Base-by-base conservation (phyloP, 768 basidiomycete genomes). In the Trametes elegans region DNA sequence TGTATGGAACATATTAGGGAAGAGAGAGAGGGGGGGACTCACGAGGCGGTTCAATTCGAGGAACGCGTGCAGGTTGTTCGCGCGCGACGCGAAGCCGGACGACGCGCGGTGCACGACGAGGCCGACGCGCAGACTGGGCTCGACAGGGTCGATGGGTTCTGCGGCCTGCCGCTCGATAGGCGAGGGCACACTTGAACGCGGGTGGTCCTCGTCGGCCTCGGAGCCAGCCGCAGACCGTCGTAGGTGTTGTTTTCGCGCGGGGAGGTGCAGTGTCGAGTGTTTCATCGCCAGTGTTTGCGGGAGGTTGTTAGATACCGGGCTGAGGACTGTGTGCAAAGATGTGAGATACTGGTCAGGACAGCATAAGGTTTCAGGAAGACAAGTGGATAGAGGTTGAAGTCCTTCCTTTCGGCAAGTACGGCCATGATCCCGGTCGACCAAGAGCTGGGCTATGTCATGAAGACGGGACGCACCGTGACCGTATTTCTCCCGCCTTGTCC, bases 31-130 rank as follows among this genome's bases (percentile, higher is more conserved):
- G 14, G 19, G 19, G 18, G 19, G 18, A 68, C 84, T 52, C 63
- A 92, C 91, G 51, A 85, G 79, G 68, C 89, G 77, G 66, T 94
- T 96, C 57, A 88, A 73, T 64, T 93, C 93, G 59, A 91, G 76
- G 64, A 90, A 92, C 4, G 82, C 75, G 29, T 83, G 80, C 14
- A 96, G 68, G 16, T 82, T 92, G 67, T 96, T 94, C 11, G 87
- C 81, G 27, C 92, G 81, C 29, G 84, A 78, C 0, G 87, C 81
- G 60, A 79, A 78, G 2, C 82, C 84, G 21, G 78, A 71, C 32
- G 72, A 68, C 3, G 75, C 69, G 27, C 75, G 74, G 60, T 90
- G 84, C 8, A 87, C 71, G 21, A 87, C 64, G 7, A 89, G 69
- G 13, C 88, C 84, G 27, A 91, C 78, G 52, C 86, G 79, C 23